Evolutionary conservation across 1,284 basidiomycete species (phyloP).

Genomic region (Jaminaea rosea): DNA sequence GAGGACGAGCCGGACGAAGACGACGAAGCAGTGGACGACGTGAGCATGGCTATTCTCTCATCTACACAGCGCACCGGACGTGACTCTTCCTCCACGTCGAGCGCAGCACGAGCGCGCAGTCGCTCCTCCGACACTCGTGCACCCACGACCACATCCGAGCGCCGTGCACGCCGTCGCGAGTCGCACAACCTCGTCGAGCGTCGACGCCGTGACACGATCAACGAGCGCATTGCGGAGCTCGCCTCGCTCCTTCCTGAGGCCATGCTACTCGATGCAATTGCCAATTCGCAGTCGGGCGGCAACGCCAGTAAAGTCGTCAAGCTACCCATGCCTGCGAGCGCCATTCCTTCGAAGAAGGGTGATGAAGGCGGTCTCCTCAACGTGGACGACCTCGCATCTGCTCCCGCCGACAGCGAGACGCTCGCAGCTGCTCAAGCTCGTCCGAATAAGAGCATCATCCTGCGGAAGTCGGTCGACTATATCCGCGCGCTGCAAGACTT

Average conservation of each 20-base stretch:
- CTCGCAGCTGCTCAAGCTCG: constrained; percentile 39
- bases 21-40: background rate
- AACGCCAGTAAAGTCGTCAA: constrained; percentile 17
- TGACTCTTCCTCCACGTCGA: background rate
- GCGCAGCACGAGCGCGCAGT: background rate
- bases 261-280: constrained; percentile 44
- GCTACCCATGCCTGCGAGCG: background rate
- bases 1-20: background rate
- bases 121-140: background rate
- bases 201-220: constrained; percentile 77
- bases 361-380: background rate
- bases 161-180: constrained; percentile 66
- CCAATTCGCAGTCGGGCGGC: constrained; percentile 31
- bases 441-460: constrained; percentile 46
- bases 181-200: constrained; percentile 86
- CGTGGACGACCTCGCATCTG: constrained; percentile 32
- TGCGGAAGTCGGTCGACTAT: constrained; percentile 44
- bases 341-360: too few species aligned
- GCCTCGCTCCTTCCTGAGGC: constrained; percentile 72
- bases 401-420: constrained; percentile 26
- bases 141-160: constrained; percentile 52
- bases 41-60: background rate
- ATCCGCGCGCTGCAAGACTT: constrained; percentile 42
- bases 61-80: background rate
- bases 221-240: constrained; percentile 82